phyloP scores from a whole-genome alignment of 1,139 yeast species.

The Lodderomyces elongisporus region DNA sequence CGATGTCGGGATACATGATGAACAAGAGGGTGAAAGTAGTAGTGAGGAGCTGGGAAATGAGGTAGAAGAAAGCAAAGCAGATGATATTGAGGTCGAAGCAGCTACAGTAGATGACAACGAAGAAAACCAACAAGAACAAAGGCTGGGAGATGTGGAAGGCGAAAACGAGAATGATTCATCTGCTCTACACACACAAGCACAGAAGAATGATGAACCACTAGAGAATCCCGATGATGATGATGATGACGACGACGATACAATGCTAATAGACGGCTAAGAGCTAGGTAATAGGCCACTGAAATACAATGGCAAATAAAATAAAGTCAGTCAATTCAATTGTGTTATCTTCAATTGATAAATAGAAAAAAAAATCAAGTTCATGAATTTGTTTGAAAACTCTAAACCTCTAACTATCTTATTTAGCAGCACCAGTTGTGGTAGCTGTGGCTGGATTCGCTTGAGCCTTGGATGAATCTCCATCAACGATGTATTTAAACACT shows the following conservation, averaged over 20 bases:
- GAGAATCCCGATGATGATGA: background rate
- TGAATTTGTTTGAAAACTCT: background rate
- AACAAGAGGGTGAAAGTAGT: constrained; percentile 9
- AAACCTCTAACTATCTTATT: background rate
- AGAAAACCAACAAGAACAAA: constrained; percentile 3
- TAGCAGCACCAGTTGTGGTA: constrained; percentile 1
- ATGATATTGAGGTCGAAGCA: constrained; percentile 1
- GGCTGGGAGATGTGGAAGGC: constrained; percentile 9
- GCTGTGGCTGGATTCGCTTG: constrained; percentile 3
- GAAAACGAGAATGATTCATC: constrained; percentile 1
- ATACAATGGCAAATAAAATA: background rate
- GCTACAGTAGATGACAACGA: constrained; percentile 11
- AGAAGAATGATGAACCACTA: constrained; percentile 3
- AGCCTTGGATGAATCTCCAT: constrained; percentile 33
- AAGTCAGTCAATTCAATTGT: background rate
- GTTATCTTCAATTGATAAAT: too few relatives aligned
- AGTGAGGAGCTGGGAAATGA: constrained; percentile 7
- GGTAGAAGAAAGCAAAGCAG: constrained; percentile 8
- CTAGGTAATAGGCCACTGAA: too few relatives aligned
- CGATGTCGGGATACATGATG: background rate
- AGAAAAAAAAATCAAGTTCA: too few relatives aligned
- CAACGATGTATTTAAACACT: constrained; percentile 53
- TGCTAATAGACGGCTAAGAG: constrained; percentile 15
- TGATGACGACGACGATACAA: constrained; percentile 11
- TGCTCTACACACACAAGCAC: too few relatives aligned